Evolutionary conservation across 495 filamentous ascomycete genomes (phyloP), one percentile per base, ranked within the genome.

Genomic region (Penicillium angulare): DNA sequence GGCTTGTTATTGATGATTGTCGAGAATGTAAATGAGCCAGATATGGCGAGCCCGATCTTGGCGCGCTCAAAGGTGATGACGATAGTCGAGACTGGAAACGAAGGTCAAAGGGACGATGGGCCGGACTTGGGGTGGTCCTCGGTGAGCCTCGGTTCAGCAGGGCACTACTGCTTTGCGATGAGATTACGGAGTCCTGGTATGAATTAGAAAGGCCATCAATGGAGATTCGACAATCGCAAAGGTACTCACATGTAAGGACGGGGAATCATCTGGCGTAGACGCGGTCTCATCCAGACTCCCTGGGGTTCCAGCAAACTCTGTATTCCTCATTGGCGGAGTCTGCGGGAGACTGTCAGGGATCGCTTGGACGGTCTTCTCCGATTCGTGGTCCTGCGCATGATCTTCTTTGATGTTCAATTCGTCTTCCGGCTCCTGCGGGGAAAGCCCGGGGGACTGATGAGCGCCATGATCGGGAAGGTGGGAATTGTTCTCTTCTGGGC

Each of bases 91-190:
- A 90, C 60, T 93, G 88, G 69, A 97, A 97, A 18, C 95, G 83
- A 56, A 91, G 81, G 59, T 97, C 93, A 63, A 98, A 98, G 8
- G 93, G 93, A 60, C 90, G 80, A 53, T 96, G 85, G 10, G 90
- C 90, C 7, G 88, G 89, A 16, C 87, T 90, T 13, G 86, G 87
- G 47, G 76, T 81, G 34, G 66, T 59, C 49, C 75, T 66, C 43
- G 76, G 72, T 53, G 77, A 81, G 50, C 63, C 60, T 60, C 72
- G 76, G 41, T 75, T 66, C 7, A 72, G 72, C 33, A 80, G 70
- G 33, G 73, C 71, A 52, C 78, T 89, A 61, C 89, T 90, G 26
- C 82, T 82, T 29, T 79, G 81, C 5, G 90, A 92, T 40, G 92
- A 97, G 23, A 83, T 66, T 43, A 88, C 57, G 31, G 93, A 97